These are phyloP conservation scores for Leishmania arabica DNA, from an alignment of 208 protist species.

Conservation along the genomic window DNA sequence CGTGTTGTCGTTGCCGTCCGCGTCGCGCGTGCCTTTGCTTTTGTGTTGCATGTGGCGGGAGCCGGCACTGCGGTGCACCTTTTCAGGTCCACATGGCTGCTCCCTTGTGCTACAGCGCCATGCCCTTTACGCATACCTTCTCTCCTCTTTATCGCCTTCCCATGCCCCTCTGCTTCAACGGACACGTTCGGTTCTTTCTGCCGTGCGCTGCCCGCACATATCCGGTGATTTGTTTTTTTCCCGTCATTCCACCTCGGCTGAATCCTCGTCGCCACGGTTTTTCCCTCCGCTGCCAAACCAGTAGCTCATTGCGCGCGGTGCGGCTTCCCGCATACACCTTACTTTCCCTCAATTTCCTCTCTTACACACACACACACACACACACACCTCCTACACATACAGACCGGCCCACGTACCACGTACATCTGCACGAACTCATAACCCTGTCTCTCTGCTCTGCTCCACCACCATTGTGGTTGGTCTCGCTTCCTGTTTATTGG, in stretches of 20 bases:
- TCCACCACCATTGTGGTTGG: not conserved
- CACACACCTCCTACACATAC: not conserved
- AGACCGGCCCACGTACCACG: not conserved
- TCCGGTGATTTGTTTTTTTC: not conserved
- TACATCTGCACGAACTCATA: not conserved
- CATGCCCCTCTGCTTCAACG: not conserved
- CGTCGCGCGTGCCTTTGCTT: not conserved
- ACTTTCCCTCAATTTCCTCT: too few relatives aligned
- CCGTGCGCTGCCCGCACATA: too few relatives aligned
- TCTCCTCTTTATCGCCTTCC: not conserved
- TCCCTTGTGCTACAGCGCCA: not conserved
- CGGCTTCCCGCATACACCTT: not conserved
- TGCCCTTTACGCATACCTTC: not conserved
- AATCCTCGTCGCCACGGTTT: not conserved
- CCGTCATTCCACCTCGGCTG: not conserved
- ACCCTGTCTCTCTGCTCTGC: constrained; percentile 8
- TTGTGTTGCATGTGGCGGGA: not conserved
- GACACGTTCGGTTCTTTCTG: not conserved
- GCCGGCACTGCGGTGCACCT: not conserved
- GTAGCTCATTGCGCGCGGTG: not conserved
- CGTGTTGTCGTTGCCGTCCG: not conserved
- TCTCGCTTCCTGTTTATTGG: not conserved
- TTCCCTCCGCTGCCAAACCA: not conserved
- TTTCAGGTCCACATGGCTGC: not conserved
- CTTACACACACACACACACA: not conserved